Base-by-base conservation (phyloP, 768 basidiomycete genomes). In the Holtermannia corniformis region DNA sequence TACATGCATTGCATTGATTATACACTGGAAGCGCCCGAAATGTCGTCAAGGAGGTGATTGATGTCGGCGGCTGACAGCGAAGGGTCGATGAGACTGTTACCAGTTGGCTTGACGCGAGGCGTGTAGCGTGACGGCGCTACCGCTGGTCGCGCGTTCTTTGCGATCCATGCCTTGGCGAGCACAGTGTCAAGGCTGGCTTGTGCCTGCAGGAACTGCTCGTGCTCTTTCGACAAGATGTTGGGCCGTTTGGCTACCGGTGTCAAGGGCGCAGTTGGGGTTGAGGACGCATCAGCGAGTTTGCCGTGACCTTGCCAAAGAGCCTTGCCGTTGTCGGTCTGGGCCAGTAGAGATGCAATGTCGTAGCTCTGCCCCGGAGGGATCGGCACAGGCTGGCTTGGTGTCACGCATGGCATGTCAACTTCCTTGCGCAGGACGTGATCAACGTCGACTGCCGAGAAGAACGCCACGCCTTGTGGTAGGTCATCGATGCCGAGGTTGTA, bases 371-470 rank as follows among this genome's bases (percentile, higher is more conserved):
- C 95, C 0, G 88, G 79, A 0, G 86, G 80, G 51, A 97, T 89
- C 0, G 85, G 79, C 19, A 67, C 68, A 16, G 87, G 86, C 57
- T 96, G 88, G 5, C 88, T 92, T 0, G 93, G 93, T 5, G 95
- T 99, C 27, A 88, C 80, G 61, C 93, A 99, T 0, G 87, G 78
- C 87, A 97, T 89, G 67, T 91, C 86, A 22, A 91, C 89, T 73
- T 97, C 93, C 71, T 99, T 99, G 28, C 95, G 80, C 40, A 96
- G 77, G 0, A 95, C 86, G 14, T 77, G 76, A 70, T 99, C 93
- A 20, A 97, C 75, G 68, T 97, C 95, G 44, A 99, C 90, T 0
- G 89, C 87, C 1, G 90, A 95, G 76, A 99, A 96, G 76, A 95
- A 99, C 0, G 91, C 89, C 4, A 95, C 86, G 32, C 92, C 83